Evolutionary conservation across 2,329 filamentous ascomycete genomes (phyloP), one percentile per base, ranked within the genome.

Genomic region (Fusarium odoratissimum): DNA sequence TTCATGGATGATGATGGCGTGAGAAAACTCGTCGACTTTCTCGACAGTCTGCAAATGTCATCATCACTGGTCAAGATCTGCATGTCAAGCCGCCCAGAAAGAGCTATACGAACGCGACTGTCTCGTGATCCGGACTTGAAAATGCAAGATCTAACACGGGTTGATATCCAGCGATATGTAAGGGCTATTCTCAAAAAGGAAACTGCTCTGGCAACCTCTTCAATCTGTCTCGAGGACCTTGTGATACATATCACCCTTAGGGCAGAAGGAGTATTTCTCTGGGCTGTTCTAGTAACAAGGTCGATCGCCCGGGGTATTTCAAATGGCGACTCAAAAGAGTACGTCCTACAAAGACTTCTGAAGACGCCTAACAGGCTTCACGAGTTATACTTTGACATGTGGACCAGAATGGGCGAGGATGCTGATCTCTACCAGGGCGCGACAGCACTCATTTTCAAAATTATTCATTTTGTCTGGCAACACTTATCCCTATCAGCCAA

Each of bases 331-430:
- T 17, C 45, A 2, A 0, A 3, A 17, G 14, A 12, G 0, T 0
- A 4, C 8, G 19, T 23, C 2, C 3, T 1, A 0, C 0, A 23
- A 1, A 13, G 46, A 0, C n/a, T 51, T 1, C 0, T 0, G 0
- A 23, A 14, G 0, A 35, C 30, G 3, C 46, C 46, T 0, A 8
- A 25, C 12, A 8, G 14, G 4, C n/a, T 51, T 3, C 0, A 51
- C 8, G 5, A 14, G 1, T 6, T 51, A 3, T 51, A 51, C 16
- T 0, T 25, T 1, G n/a, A 51, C 1, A 51, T 51, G 48, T 51
- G 48, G 30, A 7, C 3, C 0, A 19, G 30, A 0, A 11, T 49
- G 3, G 30, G 46, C 1, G 46, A 49, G 2, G 46, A 49, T 2
- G 23, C 30, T 1, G 28, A 23, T 5, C n/a, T 49, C 12, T 49